Evolutionary conservation across 2,329 filamentous ascomycete genomes (phyloP), one percentile per base, ranked within the genome.

Genomic region (Fusarium coicis): DNA sequence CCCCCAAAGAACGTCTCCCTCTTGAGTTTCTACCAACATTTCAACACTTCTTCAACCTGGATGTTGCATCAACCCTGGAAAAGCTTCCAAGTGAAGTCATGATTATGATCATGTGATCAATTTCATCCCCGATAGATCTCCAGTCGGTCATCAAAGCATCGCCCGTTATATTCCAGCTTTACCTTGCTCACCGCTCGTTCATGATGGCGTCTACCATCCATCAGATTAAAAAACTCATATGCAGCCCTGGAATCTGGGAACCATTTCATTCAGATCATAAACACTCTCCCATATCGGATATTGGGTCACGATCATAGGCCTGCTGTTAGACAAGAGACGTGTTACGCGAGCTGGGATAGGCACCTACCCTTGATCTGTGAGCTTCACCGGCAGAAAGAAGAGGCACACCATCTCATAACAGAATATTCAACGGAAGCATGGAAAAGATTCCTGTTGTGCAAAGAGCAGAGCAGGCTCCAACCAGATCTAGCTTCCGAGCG

Each of bases 201-300:
- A 53, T 37, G 11, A 21, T 37, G 23, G 7, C 14, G 10, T 23
- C 23, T 15, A n/a, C 1, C 12, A 37, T 21, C 10, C 18, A 12
- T 19, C 32, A 4, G 4, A 11, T n/a, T 0, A 19, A 53, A n/a
- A n/a, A 26, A 10, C 7, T 26, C 32, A 2, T 37, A 28, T 5
- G 18, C 28, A 23, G 4, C 7, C 15, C 5, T 14, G 21, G 0
- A 23, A 7, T 9, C n/a, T 6, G 18, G 2, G 15, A 36, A 9
- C 0, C 23, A 36, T 26, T 8, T 15, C 2, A 9, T 11, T 7
- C 9, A 6, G 7, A 4, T 37, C 11, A 21, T 6, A 12, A 21
- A 4, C 4, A 37, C 7, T 16, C 50, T 53, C 12, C 18, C 34
- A 15, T 21, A 37, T 21, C 34, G 34, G 8, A 14, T 26, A n/a